Percentiles rank a stretch among this genome's conserved stretches.
Conservation (phyloP, 2,329 filamentous ascomycete species). For the Xylariales sp. region DNA sequence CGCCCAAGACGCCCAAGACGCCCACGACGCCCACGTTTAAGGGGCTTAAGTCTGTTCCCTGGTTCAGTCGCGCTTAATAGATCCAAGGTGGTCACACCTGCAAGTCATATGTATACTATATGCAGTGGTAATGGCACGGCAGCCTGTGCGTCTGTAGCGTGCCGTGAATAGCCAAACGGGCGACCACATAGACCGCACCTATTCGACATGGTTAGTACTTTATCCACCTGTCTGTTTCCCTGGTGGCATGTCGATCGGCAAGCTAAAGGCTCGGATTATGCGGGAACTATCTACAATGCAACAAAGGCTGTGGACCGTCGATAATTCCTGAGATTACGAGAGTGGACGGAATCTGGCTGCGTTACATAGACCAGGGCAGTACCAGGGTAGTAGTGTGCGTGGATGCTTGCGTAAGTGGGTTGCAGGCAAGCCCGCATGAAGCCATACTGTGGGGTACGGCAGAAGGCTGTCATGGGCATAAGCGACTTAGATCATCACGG, state of each 20-base stretch:
- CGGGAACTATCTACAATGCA: conserved; percentile 24
- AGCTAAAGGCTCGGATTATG: conserved; percentile 21
- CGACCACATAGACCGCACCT: neutral
- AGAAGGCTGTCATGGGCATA: conserved; percentile 26
- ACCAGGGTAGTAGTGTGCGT: conserved; percentile 20
- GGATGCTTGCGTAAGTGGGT: conserved; percentile 32
- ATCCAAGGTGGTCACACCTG: conserved; percentile 26
- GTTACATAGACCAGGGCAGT: conserved; percentile 17
- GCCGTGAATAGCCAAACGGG: neutral
- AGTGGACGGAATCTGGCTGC: conserved; percentile 22
- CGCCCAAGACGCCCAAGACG: conserved; percentile 13
- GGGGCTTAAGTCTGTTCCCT: conserved; percentile 16
- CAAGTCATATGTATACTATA: conserved; percentile 27
- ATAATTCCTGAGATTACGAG: conserved; percentile 7
- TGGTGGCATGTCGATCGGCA: neutral
- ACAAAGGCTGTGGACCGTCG: conserved; percentile 16
- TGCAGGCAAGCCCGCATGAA: conserved; percentile 34
- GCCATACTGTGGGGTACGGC: conserved; percentile 36
- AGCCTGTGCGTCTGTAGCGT: neutral
- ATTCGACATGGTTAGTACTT: conserved; percentile 3
- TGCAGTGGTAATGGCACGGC: conserved; percentile 13
- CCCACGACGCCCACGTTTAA: conserved; percentile 30
- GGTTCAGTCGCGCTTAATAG: conserved; percentile 16
- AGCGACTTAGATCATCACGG: conserved; percentile 24
- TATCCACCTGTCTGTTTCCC: neutral